phyloP scores from a whole-genome alignment of 1,284 basidiomycete genomes.

The Moniliophthora roreri region DNA sequence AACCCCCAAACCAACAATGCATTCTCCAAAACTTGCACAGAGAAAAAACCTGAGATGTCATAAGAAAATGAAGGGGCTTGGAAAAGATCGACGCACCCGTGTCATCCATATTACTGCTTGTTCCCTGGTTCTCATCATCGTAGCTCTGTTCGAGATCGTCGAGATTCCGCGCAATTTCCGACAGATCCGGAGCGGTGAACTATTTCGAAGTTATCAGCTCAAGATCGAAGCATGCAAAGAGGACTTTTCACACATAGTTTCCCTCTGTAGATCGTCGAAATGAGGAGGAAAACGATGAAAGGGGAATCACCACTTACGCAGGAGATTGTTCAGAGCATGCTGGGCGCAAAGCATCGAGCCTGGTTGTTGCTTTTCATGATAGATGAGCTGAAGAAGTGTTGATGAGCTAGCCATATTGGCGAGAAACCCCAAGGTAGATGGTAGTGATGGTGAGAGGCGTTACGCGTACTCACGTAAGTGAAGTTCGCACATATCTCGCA shows the following conservation, averaged over 20 bases:
- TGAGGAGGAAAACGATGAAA: slow-evolving; percentile 8
- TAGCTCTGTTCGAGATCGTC: slow-evolving; percentile 66
- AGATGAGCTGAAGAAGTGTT: slow-evolving; percentile 54
- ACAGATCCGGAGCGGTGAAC: slow-evolving; percentile 87
- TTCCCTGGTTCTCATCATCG: slow-evolving; percentile 43
- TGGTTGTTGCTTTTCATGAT: slow-evolving; percentile 73
- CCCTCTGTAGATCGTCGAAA: slow-evolving; percentile 48
- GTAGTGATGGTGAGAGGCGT: neutral
- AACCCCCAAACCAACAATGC: slow-evolving; percentile 85
- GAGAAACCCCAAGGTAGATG: neutral
- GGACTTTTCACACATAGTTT: slow-evolving; percentile 54
- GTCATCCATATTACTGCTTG: slow-evolving; percentile 86
- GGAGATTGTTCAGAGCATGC: slow-evolving; percentile 78
- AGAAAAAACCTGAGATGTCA: slow-evolving; percentile 74
- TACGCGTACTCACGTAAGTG: no score
- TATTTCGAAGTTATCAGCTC: slow-evolving; percentile 28
- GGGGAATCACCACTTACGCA: slow-evolving; percentile 51
- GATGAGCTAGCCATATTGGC: slow-evolving; percentile 33
- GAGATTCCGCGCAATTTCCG: slow-evolving; percentile 71
- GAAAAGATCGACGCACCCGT: slow-evolving; percentile 52
- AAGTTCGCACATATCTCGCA: no score
- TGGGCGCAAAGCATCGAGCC: slow-evolving; percentile 88
- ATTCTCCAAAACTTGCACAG: slow-evolving; percentile 77
- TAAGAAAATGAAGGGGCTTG: neutral
- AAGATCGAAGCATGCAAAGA: slow-evolving; percentile 1